Evolutionary conservation across 371 early-diverging fungal genomes (phyloP), one percentile per base, ranked within the genome.

Genomic region (Lichtheimia ramosa): DNA sequence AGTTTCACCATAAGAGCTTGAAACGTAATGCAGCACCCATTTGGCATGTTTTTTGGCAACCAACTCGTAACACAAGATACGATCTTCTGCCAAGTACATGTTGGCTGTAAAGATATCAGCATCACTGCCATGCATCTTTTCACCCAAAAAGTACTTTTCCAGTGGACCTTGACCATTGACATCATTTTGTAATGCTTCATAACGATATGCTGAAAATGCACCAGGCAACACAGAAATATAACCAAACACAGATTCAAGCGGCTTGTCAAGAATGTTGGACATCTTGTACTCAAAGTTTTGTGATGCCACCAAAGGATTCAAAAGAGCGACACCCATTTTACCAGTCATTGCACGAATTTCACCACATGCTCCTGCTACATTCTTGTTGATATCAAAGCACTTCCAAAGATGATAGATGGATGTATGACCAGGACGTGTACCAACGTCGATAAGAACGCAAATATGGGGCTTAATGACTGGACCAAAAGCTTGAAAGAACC

Each of bases 211-310:
- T 0, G 94, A 94, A 73, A 97, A 97, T 13, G 97, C 96, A 62
- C 96, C 96, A 13, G 96, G 96, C 27, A 96, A 80, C 56, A 97
- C 98, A 2, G 94, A 92, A 68, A 97, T 96, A 69, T 94, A 96
- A 16, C 98, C 98, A 82, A 95, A 95, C n/a, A 94, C 91, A 5
- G 94, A 93, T 77, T 97, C 98, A 16, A 97, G 81, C 1, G 97
- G 97, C 76, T 97, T 97, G 80, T 97, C 98, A n/a, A 97, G 82
- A 69, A 97, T 96, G 70, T 97, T 97, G 63, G 92, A 91, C 89
- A 96, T 95, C 68, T 95, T 95, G 84, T 94, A 95, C 74, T 89
- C 96, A 80, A 96, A 96, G 77, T 95, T 94, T 69, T 96, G 96
- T 1, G 93, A 86, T 1, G 95, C 96, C 0, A 95, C 91, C 58